Evolutionary conservation across 441 rosid species (phyloP).

Genomic region (Melastoma candidum): DNA sequence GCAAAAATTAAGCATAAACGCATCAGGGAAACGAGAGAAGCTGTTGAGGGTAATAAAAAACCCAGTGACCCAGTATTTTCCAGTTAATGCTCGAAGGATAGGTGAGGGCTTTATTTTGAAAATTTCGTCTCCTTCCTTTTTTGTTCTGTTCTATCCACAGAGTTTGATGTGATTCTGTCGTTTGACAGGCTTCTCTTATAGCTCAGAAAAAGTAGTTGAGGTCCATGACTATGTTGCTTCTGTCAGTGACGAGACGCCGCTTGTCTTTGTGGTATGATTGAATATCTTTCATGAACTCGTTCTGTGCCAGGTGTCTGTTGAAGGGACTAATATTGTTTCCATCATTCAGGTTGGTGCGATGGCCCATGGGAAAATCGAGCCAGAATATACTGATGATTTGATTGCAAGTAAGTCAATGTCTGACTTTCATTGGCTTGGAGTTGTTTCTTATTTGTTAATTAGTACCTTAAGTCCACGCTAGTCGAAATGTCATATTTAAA

Average conservation of each 20-base stretch:
- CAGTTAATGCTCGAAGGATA: slow-evolving; percentile 35
- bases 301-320: neutral
- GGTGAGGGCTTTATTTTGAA: slow-evolving; percentile 24
- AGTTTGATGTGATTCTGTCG: neutral
- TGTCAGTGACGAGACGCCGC: slow-evolving; percentile 36
- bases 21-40: slow-evolving; percentile 44
- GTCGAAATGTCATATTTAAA: too few species aligned
- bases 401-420: slow-evolving; percentile 45
- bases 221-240: slow-evolving; percentile 49
- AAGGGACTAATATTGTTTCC: slow-evolving; percentile 3
- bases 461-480: too few species aligned
- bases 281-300: neutral
- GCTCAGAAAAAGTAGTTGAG: slow-evolving; percentile 54
- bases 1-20: slow-evolving; percentile 44
- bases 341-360: slow-evolving; percentile 72
- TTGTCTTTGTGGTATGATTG: slow-evolving; percentile 74
- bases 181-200: slow-evolving; percentile 61
- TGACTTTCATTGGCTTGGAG: too few species aligned
- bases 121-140: neutral
- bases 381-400: slow-evolving; percentile 61
- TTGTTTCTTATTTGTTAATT: too few species aligned
- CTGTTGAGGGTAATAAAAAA: slow-evolving; percentile 42
- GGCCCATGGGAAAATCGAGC: slow-evolving; percentile 77
- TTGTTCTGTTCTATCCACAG: neutral
- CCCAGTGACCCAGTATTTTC: slow-evolving; percentile 37